Evolutionary conservation across 768 basidiomycete species (phyloP).

Genomic region (Trametes punicea): DNA sequence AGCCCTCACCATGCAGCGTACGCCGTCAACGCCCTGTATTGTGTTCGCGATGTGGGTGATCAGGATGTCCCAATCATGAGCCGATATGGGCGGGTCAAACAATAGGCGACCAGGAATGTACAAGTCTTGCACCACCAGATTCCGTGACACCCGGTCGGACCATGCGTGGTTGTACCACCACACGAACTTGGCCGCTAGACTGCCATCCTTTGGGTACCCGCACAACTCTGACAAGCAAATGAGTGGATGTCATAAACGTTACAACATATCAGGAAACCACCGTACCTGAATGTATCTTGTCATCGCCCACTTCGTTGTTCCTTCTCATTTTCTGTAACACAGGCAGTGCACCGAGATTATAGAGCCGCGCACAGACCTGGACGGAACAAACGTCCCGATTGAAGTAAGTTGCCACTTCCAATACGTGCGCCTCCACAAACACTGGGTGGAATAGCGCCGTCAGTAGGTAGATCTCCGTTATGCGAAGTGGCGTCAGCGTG

Average conservation of each 20-base stretch:
- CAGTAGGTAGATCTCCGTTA: neutral
- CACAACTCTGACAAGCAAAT: no score
- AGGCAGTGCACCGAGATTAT: no score
- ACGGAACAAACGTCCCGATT: neutral
- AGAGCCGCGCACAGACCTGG: no score
- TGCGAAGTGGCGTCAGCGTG: neutral
- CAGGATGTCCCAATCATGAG: neutral
- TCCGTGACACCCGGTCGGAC: neutral
- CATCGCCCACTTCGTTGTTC: no score
- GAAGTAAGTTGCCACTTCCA: neutral
- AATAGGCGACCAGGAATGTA: neutral
- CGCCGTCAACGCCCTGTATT: neutral
- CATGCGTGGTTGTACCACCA: conserved; percentile 2
- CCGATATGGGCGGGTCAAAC: neutral
- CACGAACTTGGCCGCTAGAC: neutral
- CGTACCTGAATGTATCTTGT: no score
- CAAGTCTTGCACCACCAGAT: neutral
- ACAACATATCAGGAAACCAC: no score
- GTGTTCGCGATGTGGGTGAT: neutral
- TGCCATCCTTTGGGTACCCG: neutral
- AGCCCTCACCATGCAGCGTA: neutral
- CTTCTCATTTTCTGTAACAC: no score
- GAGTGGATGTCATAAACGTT: neutral
- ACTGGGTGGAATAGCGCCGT: neutral
- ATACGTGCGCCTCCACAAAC: neutral